phyloP scores from a whole-genome alignment of 2,329 filamentous ascomycete genomes.

The Trichophyton verrucosum region DNA sequence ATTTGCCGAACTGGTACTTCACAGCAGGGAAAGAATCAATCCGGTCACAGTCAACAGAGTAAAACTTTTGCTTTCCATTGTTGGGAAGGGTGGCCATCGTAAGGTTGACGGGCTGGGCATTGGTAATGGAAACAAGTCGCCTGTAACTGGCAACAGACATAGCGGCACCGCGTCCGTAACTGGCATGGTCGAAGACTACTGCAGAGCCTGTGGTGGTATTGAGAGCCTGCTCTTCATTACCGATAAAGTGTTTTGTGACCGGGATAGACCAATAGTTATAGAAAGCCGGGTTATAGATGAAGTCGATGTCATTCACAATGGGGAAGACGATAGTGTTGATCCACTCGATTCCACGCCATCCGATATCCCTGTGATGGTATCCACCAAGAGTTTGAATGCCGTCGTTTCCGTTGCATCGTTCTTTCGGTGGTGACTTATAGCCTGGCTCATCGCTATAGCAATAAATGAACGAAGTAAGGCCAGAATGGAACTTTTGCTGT shows the following conservation, averaged over 20 bases:
- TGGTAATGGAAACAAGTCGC: slow-evolving; percentile 11
- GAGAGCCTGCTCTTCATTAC: slow-evolving; percentile 13
- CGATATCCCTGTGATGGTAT: slow-evolving; percentile 11
- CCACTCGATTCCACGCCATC: slow-evolving; percentile 12
- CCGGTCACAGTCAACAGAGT: slow-evolving; percentile 12
- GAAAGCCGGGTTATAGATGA: slow-evolving; percentile 13
- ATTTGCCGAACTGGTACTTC: slow-evolving; percentile 12
- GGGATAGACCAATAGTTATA: slow-evolving; percentile 14
- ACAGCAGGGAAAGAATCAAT: slow-evolving; percentile 11
- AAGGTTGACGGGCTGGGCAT: slow-evolving; percentile 12
- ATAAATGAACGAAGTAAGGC: slow-evolving; percentile 12
- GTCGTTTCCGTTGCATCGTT: slow-evolving; percentile 12
- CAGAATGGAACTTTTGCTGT: slow-evolving; percentile 8
- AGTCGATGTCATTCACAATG: slow-evolving; percentile 14
- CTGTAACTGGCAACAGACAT: slow-evolving; percentile 14
- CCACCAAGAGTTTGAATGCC: slow-evolving; percentile 15
- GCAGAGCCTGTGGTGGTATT: slow-evolving; percentile 14
- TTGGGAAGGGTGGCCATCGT: slow-evolving; percentile 9
- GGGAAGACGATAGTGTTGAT: slow-evolving; percentile 14
- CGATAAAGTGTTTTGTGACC: slow-evolving; percentile 13
- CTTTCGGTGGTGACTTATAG: slow-evolving; percentile 6
- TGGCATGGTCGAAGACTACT: slow-evolving; percentile 15
- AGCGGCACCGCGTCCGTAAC: slow-evolving; percentile 15
- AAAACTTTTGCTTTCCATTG: slow-evolving; percentile 14
- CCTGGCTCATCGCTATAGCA: slow-evolving; percentile 14